Percentiles rank a stretch among this genome's conserved stretches.
These are phyloP conservation scores for Vitis hybrid DNA, from an alignment of 177 flowering plant genomes.

Conservation along the genomic window DNA sequence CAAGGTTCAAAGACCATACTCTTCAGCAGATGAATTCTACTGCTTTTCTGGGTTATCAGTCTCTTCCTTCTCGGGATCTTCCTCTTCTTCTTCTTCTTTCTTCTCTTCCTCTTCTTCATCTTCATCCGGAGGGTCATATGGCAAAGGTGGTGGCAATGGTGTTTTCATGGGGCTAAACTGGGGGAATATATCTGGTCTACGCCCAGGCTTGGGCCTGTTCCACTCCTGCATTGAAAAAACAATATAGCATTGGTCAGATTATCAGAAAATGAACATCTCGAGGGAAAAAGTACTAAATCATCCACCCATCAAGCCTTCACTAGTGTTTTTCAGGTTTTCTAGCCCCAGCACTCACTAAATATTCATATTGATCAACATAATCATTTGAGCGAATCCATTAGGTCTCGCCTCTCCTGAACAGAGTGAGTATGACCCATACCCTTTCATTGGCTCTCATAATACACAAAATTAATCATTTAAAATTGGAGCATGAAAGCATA, in stretches of 20 bases:
- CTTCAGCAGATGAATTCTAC: background rate
- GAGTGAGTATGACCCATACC: background rate
- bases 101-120: conserved; percentile 73
- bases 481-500: background rate
- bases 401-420: too few species aligned
- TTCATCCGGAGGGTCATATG: conserved; percentile 79
- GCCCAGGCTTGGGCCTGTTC: conserved; percentile 79
- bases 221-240: conserved; percentile 53
- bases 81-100: conserved; percentile 57
- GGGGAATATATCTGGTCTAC: conserved; percentile 86
- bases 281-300: background rate
- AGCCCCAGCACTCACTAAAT: too few species aligned
- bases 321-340: too few species aligned
- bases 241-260: background rate
- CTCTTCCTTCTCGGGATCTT: conserved; percentile 54
- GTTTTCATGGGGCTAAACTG: conserved; percentile 94
- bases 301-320: background rate
- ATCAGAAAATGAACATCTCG: background rate
- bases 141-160: conserved; percentile 84
- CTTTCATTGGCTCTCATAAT: background rate
- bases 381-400: background rate
- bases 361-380: background rate
- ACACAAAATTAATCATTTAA: background rate
- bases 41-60: conserved; percentile 32
- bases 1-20: background rate